Evolutionary conservation across 495 filamentous ascomycete species (phyloP), one percentile per base, ranked within the genome.

Genomic region (Hyaloscypha hepaticicola): DNA sequence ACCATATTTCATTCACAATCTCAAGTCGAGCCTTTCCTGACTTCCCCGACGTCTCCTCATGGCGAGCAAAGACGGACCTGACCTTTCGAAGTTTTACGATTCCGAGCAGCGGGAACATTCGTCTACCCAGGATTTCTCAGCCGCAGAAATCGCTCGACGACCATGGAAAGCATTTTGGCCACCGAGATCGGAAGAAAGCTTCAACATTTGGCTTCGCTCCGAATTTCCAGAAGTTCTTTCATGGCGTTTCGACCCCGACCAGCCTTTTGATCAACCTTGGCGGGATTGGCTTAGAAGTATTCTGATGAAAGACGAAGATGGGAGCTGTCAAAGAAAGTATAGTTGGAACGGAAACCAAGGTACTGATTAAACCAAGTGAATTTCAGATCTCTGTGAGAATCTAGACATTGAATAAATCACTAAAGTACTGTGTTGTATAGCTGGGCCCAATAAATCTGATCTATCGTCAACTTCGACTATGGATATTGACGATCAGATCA

Each of bases 91-190:
- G 31, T 50, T 50, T 50, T 50, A 21, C 19, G 48, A 50, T 50
- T 50, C 48, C 1, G 48, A 50, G 48, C 22, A 21, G 48, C 19
- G 48, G 19, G 19, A 21, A n/a, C 19, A 50, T 2, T 50, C 48
- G 19, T 24, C 48, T n/a, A 21, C 19, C 19, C 19, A n/a, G 22
- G 48, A n/a, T 21, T 21, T n/a, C 48, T 21, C 48, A 21, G 19
- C 48, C 7, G 48, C 19, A 50, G 48, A 50, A 50, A 50, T 50
- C 19, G 19, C 22, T 21, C 48, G 48, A 24, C 22, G 48, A 24
- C 48, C 48, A 50, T 50, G 48, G 48, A 50, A 50, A 24, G 48
- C 48, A 24, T 50, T 21, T 50, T 50, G 48, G 48, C 48, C 48
- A 21, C 48, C 48, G 22, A 50, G 22, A n/a, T 50, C 48, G 19